Percentiles rank a stretch among this genome's conserved stretches.
phyloP scores from a whole-genome alignment of 345 rosid genomes.

The Punica granatum region DNA sequence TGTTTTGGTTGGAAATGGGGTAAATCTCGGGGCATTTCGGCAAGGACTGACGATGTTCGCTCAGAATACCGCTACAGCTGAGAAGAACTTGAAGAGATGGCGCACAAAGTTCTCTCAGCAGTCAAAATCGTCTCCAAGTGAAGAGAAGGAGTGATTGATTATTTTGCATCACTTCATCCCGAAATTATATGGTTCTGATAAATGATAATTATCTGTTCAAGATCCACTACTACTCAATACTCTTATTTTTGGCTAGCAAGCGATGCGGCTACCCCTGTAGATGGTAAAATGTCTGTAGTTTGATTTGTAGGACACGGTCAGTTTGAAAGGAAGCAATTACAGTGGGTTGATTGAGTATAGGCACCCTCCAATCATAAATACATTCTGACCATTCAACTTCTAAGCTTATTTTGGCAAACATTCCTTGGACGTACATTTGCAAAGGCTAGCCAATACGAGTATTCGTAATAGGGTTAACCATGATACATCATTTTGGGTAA shows the following conservation, averaged over 20 bases:
- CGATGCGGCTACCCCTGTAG: not conserved
- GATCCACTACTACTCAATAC: not conserved
- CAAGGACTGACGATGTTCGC: conserved; percentile 64
- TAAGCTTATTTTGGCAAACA: too few species aligned
- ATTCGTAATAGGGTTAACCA: too few species aligned
- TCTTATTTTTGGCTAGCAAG: not conserved
- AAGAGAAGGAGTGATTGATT: conserved; percentile 4
- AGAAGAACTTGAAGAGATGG: conserved; percentile 71
- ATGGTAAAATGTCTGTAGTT: not conserved
- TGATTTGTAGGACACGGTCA: not conserved
- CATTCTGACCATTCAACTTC: too few species aligned
- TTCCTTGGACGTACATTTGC: too few species aligned
- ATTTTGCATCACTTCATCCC: not conserved
- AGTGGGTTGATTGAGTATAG: too few species aligned
- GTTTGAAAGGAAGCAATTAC: not conserved
- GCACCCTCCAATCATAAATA: too few species aligned
- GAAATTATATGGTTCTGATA: not conserved
- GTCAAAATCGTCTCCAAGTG: conserved; percentile 34
- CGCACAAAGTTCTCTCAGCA: conserved; percentile 42
- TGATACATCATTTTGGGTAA: too few species aligned
- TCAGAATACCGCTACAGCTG: conserved; percentile 30
- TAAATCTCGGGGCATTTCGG: conserved; percentile 66
- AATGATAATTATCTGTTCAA: too few species aligned
- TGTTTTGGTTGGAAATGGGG: conserved; percentile 54
- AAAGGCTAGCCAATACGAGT: too few species aligned